Evolutionary conservation across 176 grass and related monocot genomes (phyloP), one percentile per base, ranked within the genome.

Genomic region (Oryza glumipatula): DNA sequence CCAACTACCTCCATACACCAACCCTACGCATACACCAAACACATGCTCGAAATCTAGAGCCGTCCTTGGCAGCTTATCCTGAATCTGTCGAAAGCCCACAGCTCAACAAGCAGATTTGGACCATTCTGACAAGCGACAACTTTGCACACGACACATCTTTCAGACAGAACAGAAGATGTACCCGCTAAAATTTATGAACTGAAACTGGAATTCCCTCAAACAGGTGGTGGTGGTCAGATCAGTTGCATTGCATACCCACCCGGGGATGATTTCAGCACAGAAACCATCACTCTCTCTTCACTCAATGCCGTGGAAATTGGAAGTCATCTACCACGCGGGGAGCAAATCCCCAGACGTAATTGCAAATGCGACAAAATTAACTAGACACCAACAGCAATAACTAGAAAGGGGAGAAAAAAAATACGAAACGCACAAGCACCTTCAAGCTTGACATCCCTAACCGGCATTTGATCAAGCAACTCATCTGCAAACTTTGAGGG

Each of bases 1-100:
- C 73, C 73, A 86, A 86, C 38, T 54, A 72, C 77, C 77, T 64
- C 54, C 82, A 71, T 16, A 65, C 35, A 89, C 65, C 82, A 88
- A 89, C 39, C 64, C 48, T 81, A 68, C 49, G 28, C 48, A 60
- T 44, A 17, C 73, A 77, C 65, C 66, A 64, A 82, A 60, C 65
- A 66, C 78, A 33, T 26, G 73, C 17, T 65, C 23, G 21, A 76
- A 77, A 76, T 51, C 19, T 65, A 60, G 26, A 75, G 16, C 17
- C 30, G n/a, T 64, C 23, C 41, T 63, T 22, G 43, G 38, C 47
- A 70, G 30, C 72, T 67, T 39, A 58, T 49, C 78, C 83, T 63
- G 48, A 47, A 82, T 14, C 46, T 83, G 15, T 69, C 82, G 76
- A 74, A 68, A 56, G 35, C 82, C 30, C 39, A 49, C 77, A 70